Evolutionary conservation across 129 eudicot species (phyloP).

Genomic region (Flaveria bidentis): DNA sequence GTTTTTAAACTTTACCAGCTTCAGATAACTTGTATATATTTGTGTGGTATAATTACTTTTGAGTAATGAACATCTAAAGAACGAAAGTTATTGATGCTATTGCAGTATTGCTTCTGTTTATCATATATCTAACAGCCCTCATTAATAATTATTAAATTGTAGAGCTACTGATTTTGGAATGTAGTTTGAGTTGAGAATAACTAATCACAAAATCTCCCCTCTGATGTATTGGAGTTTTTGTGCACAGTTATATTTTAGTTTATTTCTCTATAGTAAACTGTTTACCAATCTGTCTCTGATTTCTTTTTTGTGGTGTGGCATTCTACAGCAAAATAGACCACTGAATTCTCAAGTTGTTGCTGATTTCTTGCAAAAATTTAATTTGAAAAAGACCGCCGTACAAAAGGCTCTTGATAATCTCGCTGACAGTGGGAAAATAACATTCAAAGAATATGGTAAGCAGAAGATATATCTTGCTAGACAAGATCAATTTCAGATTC

Average conservation of each 20-base stretch:
- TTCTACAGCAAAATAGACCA: slow-evolving; percentile 89
- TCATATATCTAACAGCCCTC: not conserved
- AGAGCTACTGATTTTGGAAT: slow-evolving; percentile 16
- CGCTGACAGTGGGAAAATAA: slow-evolving; percentile 73
- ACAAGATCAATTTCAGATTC: slow-evolving; percentile 94
- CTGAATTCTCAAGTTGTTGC: slow-evolving; percentile 86
- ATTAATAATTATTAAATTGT: slow-evolving; percentile 11
- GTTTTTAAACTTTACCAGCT: not conserved
- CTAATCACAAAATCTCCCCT: not conserved
- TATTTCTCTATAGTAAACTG: not conserved
- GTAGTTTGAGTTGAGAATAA: not conserved
- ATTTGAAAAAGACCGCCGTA: slow-evolving; percentile 82
- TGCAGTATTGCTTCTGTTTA: slow-evolving; percentile 15
- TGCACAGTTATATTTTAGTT: not conserved
- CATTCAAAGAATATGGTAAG: slow-evolving; percentile 98
- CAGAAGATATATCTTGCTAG: slow-evolving; percentile 92
- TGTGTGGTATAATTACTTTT: not conserved
- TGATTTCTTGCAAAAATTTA: slow-evolving; percentile 87
- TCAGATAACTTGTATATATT: not conserved
- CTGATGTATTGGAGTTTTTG: not conserved
- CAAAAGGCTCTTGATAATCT: slow-evolving; percentile 92
- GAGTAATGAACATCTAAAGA: not conserved
- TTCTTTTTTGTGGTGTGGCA: not conserved
- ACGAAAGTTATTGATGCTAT: not conserved
- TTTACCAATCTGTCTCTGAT: not conserved